Evolutionary conservation across 2,329 filamentous ascomycete genomes (phyloP).

Genomic region (Sphaerulina vaccinii): DNA sequence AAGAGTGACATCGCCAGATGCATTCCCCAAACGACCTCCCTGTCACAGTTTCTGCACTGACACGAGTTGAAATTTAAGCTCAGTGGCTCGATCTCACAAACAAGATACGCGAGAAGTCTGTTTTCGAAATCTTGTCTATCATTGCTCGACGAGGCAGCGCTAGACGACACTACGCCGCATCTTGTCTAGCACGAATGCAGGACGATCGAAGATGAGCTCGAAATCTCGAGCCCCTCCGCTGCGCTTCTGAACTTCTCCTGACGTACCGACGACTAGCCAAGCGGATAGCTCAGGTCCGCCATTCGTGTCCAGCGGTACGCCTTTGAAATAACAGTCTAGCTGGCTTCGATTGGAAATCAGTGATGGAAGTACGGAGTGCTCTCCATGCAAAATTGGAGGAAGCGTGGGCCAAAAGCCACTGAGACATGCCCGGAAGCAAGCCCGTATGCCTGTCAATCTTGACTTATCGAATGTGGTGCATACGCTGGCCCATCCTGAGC

Average conservation of each 20-base stretch:
- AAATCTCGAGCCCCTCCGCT: neutral
- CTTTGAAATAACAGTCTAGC: neutral
- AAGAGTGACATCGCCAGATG: neutral
- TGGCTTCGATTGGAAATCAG: neutral
- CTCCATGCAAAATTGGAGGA: neutral
- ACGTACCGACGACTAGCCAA: neutral
- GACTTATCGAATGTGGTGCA: neutral
- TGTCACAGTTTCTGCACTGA: neutral
- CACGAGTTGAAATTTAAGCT: constrained; percentile 1
- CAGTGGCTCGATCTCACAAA: constrained; percentile 4
- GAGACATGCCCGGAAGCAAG: neutral
- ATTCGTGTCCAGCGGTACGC: neutral
- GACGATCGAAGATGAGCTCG: constrained; percentile 5
- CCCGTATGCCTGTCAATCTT: neutral
- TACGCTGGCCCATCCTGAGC: neutral
- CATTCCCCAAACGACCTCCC: neutral
- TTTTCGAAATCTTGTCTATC: constrained; percentile 1
- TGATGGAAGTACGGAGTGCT: neutral
- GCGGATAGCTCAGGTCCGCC: neutral
- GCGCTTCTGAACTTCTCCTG: neutral
- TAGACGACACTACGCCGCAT: neutral
- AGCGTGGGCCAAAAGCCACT: neutral
- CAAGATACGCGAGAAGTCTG: constrained; percentile 10
- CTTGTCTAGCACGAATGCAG: neutral
- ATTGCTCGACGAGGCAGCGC: neutral